These are phyloP conservation scores for Suhomyces sp. DNA, from an alignment of 805 yeast genomes.

Conservation along the genomic window DNA sequence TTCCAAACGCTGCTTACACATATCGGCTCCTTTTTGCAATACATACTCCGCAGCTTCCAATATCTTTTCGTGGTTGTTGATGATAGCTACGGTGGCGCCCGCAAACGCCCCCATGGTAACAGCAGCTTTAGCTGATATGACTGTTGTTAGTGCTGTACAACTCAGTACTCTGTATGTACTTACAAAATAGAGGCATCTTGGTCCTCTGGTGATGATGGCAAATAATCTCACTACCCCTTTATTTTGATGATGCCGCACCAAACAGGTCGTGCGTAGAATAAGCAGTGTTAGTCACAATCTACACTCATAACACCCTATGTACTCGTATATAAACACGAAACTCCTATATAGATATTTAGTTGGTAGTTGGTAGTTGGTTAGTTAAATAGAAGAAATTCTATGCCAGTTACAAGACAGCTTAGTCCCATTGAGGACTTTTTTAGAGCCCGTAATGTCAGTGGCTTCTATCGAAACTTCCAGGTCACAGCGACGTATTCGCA, in stretches of 20 bases:
- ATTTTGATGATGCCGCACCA: not conserved
- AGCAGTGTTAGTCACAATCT: not conserved
- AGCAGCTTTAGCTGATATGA: constrained; percentile 28
- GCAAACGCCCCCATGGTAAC: constrained; percentile 30
- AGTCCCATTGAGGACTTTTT: constrained; percentile 33
- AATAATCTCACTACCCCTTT: not conserved
- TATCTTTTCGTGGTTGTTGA: constrained; percentile 26
- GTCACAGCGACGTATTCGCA: constrained; percentile 31
- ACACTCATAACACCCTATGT: too few relatives aligned
- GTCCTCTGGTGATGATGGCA: not conserved
- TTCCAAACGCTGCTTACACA: constrained; percentile 17
- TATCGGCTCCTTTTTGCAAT: constrained; percentile 30
- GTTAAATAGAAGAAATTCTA: too few relatives aligned
- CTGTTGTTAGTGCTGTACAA: not conserved
- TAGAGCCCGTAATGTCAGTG: constrained; percentile 28
- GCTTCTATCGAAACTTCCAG: constrained; percentile 33
- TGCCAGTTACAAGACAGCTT: constrained; percentile 20
- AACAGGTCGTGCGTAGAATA: not conserved
- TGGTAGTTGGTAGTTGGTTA: not conserved
- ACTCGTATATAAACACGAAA: too few relatives aligned
- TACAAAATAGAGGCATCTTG: not conserved
- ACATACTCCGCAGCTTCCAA: constrained; percentile 27
- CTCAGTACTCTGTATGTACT: not conserved
- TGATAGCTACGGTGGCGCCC: constrained; percentile 33
- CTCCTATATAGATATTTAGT: not conserved